Evolutionary conservation across 164 flowering plant genomes (phyloP).

Genomic region (Piper longum): DNA sequence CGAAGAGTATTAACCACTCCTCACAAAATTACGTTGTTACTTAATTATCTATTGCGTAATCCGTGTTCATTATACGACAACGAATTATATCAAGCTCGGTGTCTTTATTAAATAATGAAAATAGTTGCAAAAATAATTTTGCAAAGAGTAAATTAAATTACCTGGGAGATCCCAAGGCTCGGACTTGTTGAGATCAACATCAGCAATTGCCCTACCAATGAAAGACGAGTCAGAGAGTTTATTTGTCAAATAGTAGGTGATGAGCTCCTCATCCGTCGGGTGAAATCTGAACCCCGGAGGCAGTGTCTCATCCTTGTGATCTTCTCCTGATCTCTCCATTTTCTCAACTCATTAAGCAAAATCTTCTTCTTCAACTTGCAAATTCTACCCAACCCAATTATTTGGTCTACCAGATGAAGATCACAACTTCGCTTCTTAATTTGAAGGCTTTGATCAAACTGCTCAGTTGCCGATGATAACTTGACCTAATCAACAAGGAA

Average conservation of each 20-base stretch:
- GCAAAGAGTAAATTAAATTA: conserved; percentile 4
- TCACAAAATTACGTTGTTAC: too few species aligned
- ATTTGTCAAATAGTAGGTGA: conserved; percentile 50
- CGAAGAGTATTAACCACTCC: too few species aligned
- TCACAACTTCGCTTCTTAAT: too few species aligned
- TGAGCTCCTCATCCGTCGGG: conserved; percentile 72
- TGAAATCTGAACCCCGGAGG: conserved; percentile 79
- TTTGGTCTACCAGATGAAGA: too few species aligned
- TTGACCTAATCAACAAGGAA: neutral
- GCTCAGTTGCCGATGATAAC: too few species aligned
- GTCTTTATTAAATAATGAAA: too few species aligned
- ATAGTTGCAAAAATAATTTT: too few species aligned
- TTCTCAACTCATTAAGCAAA: neutral
- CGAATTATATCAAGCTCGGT: too few species aligned
- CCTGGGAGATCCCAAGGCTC: conserved; percentile 98
- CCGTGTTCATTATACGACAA: too few species aligned
- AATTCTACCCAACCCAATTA: neutral
- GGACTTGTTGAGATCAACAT: conserved; percentile 83
- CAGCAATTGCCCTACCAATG: conserved; percentile 52
- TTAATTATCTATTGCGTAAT: too few species aligned
- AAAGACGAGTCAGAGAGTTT: conserved; percentile 67
- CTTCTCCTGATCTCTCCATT: neutral
- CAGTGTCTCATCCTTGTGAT: conserved; percentile 24
- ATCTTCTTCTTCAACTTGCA: neutral
- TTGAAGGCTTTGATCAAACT: too few species aligned